Base-by-base conservation (phyloP, 176 grass and related monocot genomes). In the Hordeum marinum region DNA sequence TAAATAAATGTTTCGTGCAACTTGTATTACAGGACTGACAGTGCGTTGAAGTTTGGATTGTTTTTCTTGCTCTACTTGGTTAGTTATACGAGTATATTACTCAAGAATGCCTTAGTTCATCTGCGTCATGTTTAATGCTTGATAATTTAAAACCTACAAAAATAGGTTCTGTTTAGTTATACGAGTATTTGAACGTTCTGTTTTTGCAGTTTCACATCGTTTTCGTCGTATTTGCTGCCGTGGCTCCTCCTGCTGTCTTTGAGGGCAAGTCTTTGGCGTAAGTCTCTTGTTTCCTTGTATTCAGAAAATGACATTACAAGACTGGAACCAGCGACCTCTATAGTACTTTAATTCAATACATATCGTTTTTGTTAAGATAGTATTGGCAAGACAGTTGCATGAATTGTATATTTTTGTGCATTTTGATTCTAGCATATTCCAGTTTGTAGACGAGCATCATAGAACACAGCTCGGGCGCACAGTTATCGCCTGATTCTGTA, bases 241-340 rank as follows among this genome's bases (percentile, higher is more conserved):
- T 99, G 84, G 97, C 97, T 88, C 91, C 94, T 83, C 97, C 97
- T 52, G 86, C 95, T 80, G 69, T 99, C 80, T 99, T 99, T 43
- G 91, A 99, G 82, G 97, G 97, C 69, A 99, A 99, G 88, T 99
- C 94, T 62, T 89, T 99, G 88, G 93, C 97, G 91, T 99, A 94
- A 96, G 97, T 88, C 83, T 63, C 68, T 62, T 65, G 34, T 59
- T 70, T 85, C 7, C 57, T 50, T 34, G 77, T 73, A 63, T 57
- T 58, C 7, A 78, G 39, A 73, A 1, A 57, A 78, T 57, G 36
- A 43, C 65, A 54, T 76, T 54, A 20, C 40, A 25, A 77, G 13
- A 35, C 50, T 69, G 14, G 27, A 62, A 78, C 1, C 31, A 29
- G 23, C 34, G n/a, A 23, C 21, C 27, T 74, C 8, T 15, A 29